Evolutionary conservation across 176 grass and related monocot species (phyloP).

Genomic region (Zoysia pacifica): DNA sequence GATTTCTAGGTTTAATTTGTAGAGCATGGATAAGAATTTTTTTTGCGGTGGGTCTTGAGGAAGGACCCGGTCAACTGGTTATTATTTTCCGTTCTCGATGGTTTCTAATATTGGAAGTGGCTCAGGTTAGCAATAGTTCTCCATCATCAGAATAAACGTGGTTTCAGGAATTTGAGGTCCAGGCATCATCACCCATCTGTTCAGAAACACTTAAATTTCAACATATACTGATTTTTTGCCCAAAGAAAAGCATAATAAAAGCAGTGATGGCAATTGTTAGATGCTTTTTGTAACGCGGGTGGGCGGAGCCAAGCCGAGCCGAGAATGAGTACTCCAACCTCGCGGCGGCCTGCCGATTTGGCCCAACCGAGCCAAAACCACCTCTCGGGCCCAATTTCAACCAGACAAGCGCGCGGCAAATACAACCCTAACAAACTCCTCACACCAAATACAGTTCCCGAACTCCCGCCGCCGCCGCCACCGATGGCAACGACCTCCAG

Average conservation of each 20-base stretch:
- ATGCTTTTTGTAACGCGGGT: neutral
- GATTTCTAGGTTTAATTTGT: neutral
- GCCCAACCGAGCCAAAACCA: conserved; percentile 13
- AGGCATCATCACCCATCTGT: neutral
- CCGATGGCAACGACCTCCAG: neutral
- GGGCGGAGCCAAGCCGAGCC: neutral
- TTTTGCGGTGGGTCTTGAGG: neutral
- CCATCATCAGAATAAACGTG: neutral
- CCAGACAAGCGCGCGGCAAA: neutral
- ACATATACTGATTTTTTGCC: neutral
- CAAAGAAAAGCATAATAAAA: neutral
- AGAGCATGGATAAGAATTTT: neutral
- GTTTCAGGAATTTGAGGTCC: neutral
- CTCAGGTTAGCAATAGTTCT: neutral
- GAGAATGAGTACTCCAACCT: neutral
- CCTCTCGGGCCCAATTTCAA: conserved; percentile 15
- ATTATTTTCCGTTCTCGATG: neutral
- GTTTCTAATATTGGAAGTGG: neutral
- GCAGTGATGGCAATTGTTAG: neutral
- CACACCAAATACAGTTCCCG: neutral
- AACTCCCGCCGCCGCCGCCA: conserved; percentile 26
- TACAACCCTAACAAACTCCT: conserved; percentile 13
- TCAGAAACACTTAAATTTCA: neutral
- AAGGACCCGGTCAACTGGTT: neutral
- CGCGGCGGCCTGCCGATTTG: conserved; percentile 7